Percentiles rank a stretch among this genome's conserved stretches.
phyloP scores from a whole-genome alignment of 129 eudicot species.

The Daucus carota region DNA sequence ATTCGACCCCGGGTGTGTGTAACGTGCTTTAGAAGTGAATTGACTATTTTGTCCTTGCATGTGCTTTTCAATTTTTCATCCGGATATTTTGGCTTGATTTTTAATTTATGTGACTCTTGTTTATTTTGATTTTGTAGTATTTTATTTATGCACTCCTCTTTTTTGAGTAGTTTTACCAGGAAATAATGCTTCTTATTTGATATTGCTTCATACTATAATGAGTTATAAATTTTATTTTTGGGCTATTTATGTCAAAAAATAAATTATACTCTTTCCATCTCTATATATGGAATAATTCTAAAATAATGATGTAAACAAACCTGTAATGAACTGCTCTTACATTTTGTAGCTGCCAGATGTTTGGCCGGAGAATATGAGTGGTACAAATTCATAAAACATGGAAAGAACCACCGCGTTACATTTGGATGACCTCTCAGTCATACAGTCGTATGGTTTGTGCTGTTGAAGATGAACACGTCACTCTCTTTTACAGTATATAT shows the following conservation, averaged over 20 bases:
- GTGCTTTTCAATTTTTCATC: background rate
- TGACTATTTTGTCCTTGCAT: slow-evolving; percentile 17
- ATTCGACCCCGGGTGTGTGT: slow-evolving; percentile 4
- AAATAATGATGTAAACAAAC: too few relatives aligned
- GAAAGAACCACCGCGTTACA: background rate
- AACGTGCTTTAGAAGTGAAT: background rate
- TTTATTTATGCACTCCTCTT: too few relatives aligned
- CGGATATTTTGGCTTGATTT: background rate
- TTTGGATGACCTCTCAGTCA: background rate
- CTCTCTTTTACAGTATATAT: too few relatives aligned
- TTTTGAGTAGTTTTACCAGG: too few relatives aligned
- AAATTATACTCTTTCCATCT: too few relatives aligned
- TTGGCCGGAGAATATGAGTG: background rate
- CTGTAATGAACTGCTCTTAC: too few relatives aligned
- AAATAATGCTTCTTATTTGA: too few relatives aligned
- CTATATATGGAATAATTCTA: too few relatives aligned
- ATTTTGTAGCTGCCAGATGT: background rate
- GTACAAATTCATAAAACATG: background rate
- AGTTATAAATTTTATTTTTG: too few relatives aligned
- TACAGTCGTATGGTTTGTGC: background rate
- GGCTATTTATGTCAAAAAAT: too few relatives aligned
- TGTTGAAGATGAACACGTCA: too few relatives aligned
- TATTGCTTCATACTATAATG: too few relatives aligned
- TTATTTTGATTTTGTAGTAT: background rate
- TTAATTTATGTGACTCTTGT: background rate